Evolutionary conservation across 768 basidiomycete genomes (phyloP), one percentile per base, ranked within the genome.

Genomic region (Leccinum longicurvipes): DNA sequence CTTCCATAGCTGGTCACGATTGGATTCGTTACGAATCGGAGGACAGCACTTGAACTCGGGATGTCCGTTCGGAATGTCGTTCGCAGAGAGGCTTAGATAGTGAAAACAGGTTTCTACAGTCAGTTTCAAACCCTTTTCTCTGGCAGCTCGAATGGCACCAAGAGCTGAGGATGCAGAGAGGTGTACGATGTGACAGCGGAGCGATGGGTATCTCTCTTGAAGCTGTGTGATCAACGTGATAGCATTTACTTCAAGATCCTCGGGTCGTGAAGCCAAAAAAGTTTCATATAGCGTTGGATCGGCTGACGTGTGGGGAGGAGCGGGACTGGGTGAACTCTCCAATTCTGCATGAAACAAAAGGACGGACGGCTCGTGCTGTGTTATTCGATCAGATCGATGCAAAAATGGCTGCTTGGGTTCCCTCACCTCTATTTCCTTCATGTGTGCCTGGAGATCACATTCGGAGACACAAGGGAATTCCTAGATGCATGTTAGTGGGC

Each of bases 71-170:
- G 91, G 92, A 55, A 97, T 87, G 47, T 82, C 73, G 52, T 84
- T 81, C 0, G 93, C 80, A 39, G 81, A 76, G 8, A 97, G 82
- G 62, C 85, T 85, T 21, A 98, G 83, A 74, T 99, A 99, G 72
- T 99, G 96, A 74, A 96, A 98, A 72, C 95, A 98, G 1, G 96
- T 99, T 77, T 99, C 96, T 49, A 93, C 91, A 0, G 93, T 93
- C 50, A 99, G 74, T 9, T 86, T 85, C 31, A 84, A 72, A 0
- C 87, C 84, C 1, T 81, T 74, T 1, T 75, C 68, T 63, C 79
- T 85, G 4, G 94, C 93, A 47, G 81, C 76, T 41, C 83, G 82
- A 57, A 98, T 84, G 36, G 83, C 61, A 3, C 87, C 90, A 19
- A 99, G 81, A 6, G 93, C 92, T 21, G 80, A 76, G 5, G 94